Percentiles rank a stretch among this genome's conserved stretches.
Conservation (phyloP, 345 rosid species). For the Trapa incisa region DNA sequence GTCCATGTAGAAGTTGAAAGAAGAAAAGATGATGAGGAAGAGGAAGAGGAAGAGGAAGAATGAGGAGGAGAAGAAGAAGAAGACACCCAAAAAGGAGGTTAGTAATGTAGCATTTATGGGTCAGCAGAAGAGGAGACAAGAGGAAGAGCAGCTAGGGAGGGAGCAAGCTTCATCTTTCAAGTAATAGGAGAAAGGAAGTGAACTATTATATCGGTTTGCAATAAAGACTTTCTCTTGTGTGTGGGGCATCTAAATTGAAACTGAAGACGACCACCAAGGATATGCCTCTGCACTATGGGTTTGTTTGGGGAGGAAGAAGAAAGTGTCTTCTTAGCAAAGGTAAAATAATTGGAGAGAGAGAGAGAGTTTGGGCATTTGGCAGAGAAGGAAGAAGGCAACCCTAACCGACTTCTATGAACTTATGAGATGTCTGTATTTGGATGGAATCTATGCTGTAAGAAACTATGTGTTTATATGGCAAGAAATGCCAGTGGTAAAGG, state of each 20-base stretch:
- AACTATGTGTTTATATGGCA: too few species aligned
- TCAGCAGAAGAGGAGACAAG: constrained; percentile 1
- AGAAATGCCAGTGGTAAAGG: too few species aligned
- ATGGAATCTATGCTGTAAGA: too few species aligned
- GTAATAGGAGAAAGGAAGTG: background rate
- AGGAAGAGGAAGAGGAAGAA: background rate
- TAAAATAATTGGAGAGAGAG: constrained; percentile 24
- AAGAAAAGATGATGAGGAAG: background rate
- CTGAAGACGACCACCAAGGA: background rate
- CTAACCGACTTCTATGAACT: too few species aligned
- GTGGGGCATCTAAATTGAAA: background rate
- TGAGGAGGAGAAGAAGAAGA: constrained; percentile 1
- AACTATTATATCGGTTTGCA: background rate
- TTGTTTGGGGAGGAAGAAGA: constrained; percentile 5
- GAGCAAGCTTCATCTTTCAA: background rate
- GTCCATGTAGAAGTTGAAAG: background rate
- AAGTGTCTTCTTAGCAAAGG: constrained; percentile 14
- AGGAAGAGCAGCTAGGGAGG: constrained; percentile 1
- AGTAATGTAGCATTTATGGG: background rate
- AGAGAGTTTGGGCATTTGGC: background rate
- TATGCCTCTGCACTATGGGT: background rate
- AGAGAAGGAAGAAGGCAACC: too few species aligned
- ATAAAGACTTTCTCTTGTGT: background rate
- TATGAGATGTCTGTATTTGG: too few species aligned
- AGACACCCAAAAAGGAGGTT: background rate